phyloP scores from a whole-genome alignment of 116 monocot species.

The Phalaenopsis hybrid region DNA sequence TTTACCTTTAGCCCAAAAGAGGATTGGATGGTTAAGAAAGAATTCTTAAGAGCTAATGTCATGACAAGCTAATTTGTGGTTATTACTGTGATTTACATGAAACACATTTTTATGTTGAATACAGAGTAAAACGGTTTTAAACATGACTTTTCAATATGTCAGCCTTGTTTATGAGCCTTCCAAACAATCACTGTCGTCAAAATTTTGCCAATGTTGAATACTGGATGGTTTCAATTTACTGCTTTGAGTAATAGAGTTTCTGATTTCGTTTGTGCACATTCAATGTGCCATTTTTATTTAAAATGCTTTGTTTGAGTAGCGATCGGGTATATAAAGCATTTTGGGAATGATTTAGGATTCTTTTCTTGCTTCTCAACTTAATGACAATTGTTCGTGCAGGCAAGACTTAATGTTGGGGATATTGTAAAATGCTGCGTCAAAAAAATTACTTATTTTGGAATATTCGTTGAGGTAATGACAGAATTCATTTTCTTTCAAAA shows the following conservation, averaged over 20 bases:
- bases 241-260: not conserved
- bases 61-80: too few species aligned
- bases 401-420: constrained; percentile 75
- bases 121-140: too few species aligned
- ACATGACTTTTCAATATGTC: not conserved
- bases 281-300: not conserved
- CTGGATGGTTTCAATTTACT: not conserved
- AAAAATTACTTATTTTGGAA: constrained; percentile 83
- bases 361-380: not conserved
- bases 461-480: constrained; percentile 79
- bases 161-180: not conserved
- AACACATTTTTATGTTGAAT: too few species aligned
- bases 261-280: not conserved
- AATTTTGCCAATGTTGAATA: not conserved
- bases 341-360: not conserved
- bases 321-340: not conserved
- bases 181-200: not conserved
- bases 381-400: constrained; percentile 29
- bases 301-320: not conserved
- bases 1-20: too few species aligned
- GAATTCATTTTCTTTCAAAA: not conserved
- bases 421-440: constrained; percentile 69
- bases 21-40: too few species aligned
- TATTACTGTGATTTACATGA: too few species aligned
- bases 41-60: too few species aligned